phyloP scores from a whole-genome alignment of 306 rosid genomes.

The Clitoria ternatea region DNA sequence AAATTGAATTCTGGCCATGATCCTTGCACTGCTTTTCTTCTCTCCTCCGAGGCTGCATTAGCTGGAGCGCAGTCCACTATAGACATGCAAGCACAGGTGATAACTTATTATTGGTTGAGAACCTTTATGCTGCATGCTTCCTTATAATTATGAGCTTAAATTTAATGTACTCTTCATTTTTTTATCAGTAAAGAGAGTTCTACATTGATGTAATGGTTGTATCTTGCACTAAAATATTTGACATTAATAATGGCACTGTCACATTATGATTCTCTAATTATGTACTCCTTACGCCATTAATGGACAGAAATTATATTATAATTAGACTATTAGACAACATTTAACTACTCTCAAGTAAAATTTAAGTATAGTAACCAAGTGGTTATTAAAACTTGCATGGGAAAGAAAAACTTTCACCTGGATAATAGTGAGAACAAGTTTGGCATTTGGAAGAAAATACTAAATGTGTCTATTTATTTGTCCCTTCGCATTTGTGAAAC shows the following conservation, averaged over 20 bases:
- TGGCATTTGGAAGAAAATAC: not conserved
- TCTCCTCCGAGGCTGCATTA: constrained; percentile 79
- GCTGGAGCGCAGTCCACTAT: constrained; percentile 87
- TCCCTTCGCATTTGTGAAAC: not conserved
- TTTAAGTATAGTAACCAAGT: not conserved
- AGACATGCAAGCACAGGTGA: constrained; percentile 87
- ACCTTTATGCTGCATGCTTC: not conserved
- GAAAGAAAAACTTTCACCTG: not conserved
- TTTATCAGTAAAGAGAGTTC: not conserved
- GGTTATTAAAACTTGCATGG: not conserved
- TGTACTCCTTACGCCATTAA: not conserved
- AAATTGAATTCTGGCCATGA: constrained; percentile 63
- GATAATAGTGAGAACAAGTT: not conserved
- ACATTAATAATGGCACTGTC: not conserved
- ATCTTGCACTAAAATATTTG: not conserved
- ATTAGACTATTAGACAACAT: not conserved
- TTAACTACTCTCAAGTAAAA: not conserved
- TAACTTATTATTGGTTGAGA: constrained; percentile 5
- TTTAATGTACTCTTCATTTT: not conserved
- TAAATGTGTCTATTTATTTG: too few species aligned
- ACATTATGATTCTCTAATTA: not conserved
- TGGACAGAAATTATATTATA: not conserved
- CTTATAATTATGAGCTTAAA: not conserved
- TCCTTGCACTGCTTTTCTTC: constrained; percentile 66
- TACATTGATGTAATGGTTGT: not conserved